phyloP scores from a whole-genome alignment of 129 eudicot species.

The Chrysanthemum makinoi region DNA sequence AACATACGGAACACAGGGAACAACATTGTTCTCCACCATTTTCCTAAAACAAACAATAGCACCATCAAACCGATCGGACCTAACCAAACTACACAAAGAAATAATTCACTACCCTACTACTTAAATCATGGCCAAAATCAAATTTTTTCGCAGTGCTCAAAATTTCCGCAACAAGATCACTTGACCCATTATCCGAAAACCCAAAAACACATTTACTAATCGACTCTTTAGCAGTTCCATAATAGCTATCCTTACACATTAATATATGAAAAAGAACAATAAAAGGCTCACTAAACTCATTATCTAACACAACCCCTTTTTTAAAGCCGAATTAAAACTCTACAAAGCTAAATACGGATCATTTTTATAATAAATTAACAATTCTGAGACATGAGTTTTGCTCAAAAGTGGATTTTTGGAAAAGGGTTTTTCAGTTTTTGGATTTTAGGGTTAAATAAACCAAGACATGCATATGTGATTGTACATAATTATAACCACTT shows the following conservation, averaged over 20 bases:
- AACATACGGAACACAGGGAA: constrained; percentile 32
- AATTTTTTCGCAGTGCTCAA: constrained; percentile 43
- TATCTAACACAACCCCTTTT: constrained; percentile 24
- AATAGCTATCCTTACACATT: constrained; percentile 26
- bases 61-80: constrained; percentile 38
- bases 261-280: constrained; percentile 56
- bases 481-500: too few relatives aligned
- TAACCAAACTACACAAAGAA: constrained; percentile 51
- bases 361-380: constrained; percentile 40
- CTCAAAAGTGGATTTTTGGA: constrained; percentile 32
- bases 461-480: too few relatives aligned
- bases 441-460: background rate
- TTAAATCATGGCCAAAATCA: constrained; percentile 35
- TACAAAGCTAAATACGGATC: constrained; percentile 54
- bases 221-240: constrained; percentile 27
- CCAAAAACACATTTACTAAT: constrained; percentile 36
- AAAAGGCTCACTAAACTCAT: constrained; percentile 29
- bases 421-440: constrained; percentile 30
- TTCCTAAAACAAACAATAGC: constrained; percentile 52
- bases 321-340: constrained; percentile 39
- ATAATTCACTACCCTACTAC: constrained; percentile 38
- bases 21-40: constrained; percentile 44
- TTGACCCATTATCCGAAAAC: constrained; percentile 21
- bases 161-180: constrained; percentile 37
- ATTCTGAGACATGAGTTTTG: constrained; percentile 34